Evolutionary conservation across 208 protist genomes (phyloP).

Genomic region (Blastocrithidia nonstop): DNA sequence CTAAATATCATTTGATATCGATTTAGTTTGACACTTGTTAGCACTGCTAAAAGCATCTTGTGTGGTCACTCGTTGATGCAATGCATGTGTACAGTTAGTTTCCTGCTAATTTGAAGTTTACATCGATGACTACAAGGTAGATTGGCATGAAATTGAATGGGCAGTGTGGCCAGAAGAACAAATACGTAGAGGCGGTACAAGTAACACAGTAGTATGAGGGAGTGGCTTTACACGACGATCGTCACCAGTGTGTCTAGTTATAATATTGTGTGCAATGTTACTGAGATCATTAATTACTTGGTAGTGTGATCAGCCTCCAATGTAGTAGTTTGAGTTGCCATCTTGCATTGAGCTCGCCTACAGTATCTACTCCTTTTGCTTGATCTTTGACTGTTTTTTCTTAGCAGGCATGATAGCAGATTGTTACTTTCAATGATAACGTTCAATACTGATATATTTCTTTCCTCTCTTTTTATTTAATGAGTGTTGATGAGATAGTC

Average conservation of each 20-base stretch:
- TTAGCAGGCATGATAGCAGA: slow-evolving; percentile 10
- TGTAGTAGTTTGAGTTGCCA: slow-evolving; percentile 42
- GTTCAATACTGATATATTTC: no score
- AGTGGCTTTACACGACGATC: slow-evolving; percentile 29
- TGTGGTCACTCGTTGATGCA: no score
- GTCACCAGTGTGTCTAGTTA: slow-evolving; percentile 26
- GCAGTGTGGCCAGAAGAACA: no score
- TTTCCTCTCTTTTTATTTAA: no score
- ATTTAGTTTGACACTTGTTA: background rate
- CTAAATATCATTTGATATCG: slow-evolving; percentile 4
- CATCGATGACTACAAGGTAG: no score
- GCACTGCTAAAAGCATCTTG: no score
- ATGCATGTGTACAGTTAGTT: no score
- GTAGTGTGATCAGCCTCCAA: slow-evolving; percentile 63
- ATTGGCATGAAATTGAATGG: no score
- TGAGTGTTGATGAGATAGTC: no score
- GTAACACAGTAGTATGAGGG: slow-evolving; percentile 44
- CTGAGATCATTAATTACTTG: slow-evolving; percentile 29
- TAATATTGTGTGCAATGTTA: slow-evolving; percentile 20
- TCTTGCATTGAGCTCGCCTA: slow-evolving; percentile 33
- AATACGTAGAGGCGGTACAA: slow-evolving; percentile 12
- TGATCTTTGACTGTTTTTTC: slow-evolving; percentile 21
- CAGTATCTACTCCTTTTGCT: slow-evolving; percentile 53
- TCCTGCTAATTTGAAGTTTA: no score
- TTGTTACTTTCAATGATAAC: no score